Base-by-base conservation (phyloP, 331 rosid species). In the Phaseolus coccineus region DNA sequence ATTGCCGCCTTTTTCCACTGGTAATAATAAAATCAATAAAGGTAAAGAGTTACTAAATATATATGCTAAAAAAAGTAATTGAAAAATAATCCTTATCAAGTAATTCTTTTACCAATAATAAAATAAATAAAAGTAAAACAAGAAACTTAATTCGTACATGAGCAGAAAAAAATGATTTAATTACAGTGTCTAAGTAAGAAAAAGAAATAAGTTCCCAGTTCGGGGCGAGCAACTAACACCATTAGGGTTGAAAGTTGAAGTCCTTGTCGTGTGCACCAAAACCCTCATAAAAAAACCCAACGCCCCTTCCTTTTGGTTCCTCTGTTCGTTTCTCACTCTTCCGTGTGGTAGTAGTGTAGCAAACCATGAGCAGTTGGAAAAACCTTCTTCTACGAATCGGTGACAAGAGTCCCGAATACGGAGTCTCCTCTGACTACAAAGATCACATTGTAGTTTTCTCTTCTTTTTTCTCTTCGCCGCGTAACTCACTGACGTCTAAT, bases 311-410 rank as follows among this genome's bases (percentile, higher is more conserved):
- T n/a, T 22, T 10, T 3, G 19, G 9, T 46, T 42, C 24, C 14
- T 11, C 35, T 35, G 0, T 35, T 53, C 15, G 24, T 13, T 53
- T 48, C 33, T 35, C 4, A 4, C 52, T 46, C 53, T 39, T 5
- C 0, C 1, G 3, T 10, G 2, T 1, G 6, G 27, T 5, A n/a
- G 71, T 25, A 11, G 28, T 69, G 27, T n/a, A 57, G 65, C 10
- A 56, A 62, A 81, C 70, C 25, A 95, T 90, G 97, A 87, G 88
- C 87, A 83, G 91, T 57, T 96, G 98, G 99, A 91, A 80, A 86
- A 85, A 82, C 84, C 87, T 96, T 81, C 92, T 96, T 70, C 93
- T 93, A 2, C 97, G 99, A 84, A 91, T 96, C 74, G 99, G 98
- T 5, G 98, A 96, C 84, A 88, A 89, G 58, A 78, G 85, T 42